Base-by-base conservation (phyloP, 2,329 filamentous ascomycete genomes). In the Apiospora kogelbergensis region DNA sequence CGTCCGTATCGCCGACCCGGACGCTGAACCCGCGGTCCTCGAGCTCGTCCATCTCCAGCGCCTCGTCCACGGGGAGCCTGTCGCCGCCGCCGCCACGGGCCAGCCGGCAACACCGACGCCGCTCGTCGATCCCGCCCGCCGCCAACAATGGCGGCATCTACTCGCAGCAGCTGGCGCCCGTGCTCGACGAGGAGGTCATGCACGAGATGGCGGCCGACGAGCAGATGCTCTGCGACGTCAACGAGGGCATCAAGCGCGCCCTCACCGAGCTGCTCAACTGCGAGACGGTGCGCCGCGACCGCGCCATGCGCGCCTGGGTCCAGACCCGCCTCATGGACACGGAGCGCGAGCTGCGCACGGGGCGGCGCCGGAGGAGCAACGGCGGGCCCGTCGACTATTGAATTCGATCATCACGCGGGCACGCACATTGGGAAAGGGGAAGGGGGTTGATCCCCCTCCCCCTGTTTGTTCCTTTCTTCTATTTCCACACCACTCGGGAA, bases 181-280 rank as follows among this genome's bases (percentile, higher is more conserved):
- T 84, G 41, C 75, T 81, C 26, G 84, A 87, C 73, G 84, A 85
- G 74, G 80, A 83, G 67, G 82, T 83, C 7, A 75, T 85, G 26
- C 80, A 80, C 70, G 84, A 85, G 73, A 83, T 88, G 71, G 85
- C 83, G 0, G 79, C 80, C 22, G 85, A 86, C 74, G 85, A 88
- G 75, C 82, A 84, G 72, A 85, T 83, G 70, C 81, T 89, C 13
- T 86, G 81, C 66, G 82, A 85, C 71, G 84, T 89, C 77, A 88
- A 88, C 77, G 87, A 89, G 78, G 84, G 85, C 73, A 87, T 90
- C 80, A 90, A 90, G 80, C 83, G 86, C 41, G 85, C 86, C 2
- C 76, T 90, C 73, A 90, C 87, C 6, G 87, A 89, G 76, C 83
- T 90, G 17, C 83, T 90, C 73, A 90, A 89, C 78, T 89, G 86